phyloP scores from a whole-genome alignment of 345 rosid genomes.

The Aquilaria malaccensis region DNA sequence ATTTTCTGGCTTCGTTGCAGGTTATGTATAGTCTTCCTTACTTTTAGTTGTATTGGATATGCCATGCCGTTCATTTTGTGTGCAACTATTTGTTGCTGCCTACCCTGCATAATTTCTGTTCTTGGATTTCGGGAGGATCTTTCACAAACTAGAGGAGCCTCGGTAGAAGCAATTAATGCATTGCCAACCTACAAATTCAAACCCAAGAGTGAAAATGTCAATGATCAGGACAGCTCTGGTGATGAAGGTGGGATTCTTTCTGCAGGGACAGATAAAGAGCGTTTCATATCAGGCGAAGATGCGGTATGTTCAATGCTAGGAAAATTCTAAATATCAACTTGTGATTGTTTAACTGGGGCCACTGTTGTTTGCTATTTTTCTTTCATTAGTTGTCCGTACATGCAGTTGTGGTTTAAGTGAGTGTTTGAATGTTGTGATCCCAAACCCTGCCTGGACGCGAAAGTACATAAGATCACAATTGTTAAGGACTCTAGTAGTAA shows the following conservation, averaged over 20 bases:
- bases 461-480: too few relatives aligned
- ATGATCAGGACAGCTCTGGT: slow-evolving; percentile 34
- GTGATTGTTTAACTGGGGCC: too few relatives aligned
- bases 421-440: too few relatives aligned
- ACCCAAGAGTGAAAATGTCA: slow-evolving; percentile 23
- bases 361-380: too few relatives aligned
- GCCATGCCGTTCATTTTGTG: slow-evolving; percentile 94
- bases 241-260: slow-evolving; percentile 67
- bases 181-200: slow-evolving; percentile 76
- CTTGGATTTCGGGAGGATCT: slow-evolving; percentile 69
- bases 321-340: background rate
- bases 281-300: slow-evolving; percentile 75
- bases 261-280: slow-evolving; percentile 64
- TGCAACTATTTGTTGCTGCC: slow-evolving; percentile 85
- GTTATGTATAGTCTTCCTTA: slow-evolving; percentile 87
- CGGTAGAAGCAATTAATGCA: slow-evolving; percentile 52
- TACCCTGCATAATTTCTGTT: slow-evolving; percentile 87
- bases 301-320: slow-evolving; percentile 47
- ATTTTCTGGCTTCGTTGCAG: slow-evolving; percentile 37
- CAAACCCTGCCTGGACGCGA: too few relatives aligned
- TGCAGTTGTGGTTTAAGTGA: too few relatives aligned
- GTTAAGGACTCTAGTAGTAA: too few relatives aligned
- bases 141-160: slow-evolving; percentile 77
- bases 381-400: too few relatives aligned
- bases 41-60: slow-evolving; percentile 87